A percentile compares a stretch with the other conserved stretches of the same genome.
phyloP scores from a whole-genome alignment of 2,329 filamentous ascomycete genomes.

The Venturia carpophila region DNA sequence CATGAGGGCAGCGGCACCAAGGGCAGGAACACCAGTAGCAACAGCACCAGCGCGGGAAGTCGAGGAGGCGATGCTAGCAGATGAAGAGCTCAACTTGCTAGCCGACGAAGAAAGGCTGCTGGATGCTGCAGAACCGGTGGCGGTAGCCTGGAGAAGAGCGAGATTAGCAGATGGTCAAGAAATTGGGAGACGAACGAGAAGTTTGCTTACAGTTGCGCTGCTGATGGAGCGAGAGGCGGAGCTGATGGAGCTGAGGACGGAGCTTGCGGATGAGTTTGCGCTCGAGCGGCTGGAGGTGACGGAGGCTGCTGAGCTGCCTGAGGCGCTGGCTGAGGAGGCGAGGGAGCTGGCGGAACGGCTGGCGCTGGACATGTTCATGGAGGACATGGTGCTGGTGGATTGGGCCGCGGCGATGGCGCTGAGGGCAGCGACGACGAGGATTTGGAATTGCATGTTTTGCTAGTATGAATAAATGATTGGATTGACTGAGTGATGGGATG shows the following conservation, averaged over 20 bases:
- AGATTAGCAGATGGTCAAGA: not conserved
- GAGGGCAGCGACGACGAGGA: not conserved
- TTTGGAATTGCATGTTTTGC: not conserved
- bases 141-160: not conserved
- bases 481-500: not conserved
- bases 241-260: not conserved
- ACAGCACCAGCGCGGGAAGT: not conserved
- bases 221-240: not conserved
- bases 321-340: not conserved
- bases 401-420: not conserved
- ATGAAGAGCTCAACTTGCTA: slow-evolving; percentile 7
- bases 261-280: not conserved
- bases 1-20: not conserved
- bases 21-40: not conserved
- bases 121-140: not conserved
- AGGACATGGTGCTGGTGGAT: not conserved
- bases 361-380: not conserved
- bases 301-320: not conserved
- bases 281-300: slow-evolving; percentile 3
- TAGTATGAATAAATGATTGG: not conserved
- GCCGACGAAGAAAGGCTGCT: not conserved
- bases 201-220: not conserved
- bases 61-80: not conserved
- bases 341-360: not conserved
- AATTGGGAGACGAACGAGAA: too few species aligned